These are phyloP conservation scores for Alloteropsis semialata DNA, from an alignment of 176 grass and related monocot genomes.

Conservation along the genomic window DNA sequence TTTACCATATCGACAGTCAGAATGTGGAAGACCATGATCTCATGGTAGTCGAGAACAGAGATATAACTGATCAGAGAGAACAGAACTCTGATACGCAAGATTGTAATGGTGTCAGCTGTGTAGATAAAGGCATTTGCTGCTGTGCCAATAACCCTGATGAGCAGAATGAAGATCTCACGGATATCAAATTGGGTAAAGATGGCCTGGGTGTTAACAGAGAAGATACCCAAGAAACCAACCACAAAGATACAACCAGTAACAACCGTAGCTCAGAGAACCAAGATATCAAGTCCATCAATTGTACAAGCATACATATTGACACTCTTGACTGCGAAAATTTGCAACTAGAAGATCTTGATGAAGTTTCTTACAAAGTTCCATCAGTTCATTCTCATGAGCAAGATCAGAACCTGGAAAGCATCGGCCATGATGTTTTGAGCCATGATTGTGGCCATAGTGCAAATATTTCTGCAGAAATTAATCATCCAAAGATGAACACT, in stretches of 20 bases:
- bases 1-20: neutral
- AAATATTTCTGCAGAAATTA: slow-evolving; percentile 21
- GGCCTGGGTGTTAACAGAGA: neutral
- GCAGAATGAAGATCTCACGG: slow-evolving; percentile 14
- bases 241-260: neutral
- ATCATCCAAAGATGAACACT: slow-evolving; percentile 14
- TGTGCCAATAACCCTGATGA: neutral
- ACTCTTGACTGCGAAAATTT: neutral
- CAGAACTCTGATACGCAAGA: slow-evolving; percentile 2
- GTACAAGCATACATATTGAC: neutral
- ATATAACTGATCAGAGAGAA: neutral
- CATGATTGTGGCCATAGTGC: neutral
- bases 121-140: neutral
- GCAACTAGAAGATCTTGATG: slow-evolving; percentile 16
- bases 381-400: neutral
- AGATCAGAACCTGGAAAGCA: slow-evolving; percentile 18
- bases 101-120: neutral
- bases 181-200: slow-evolving; percentile 8
- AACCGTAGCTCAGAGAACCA: neutral
- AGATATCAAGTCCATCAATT: slow-evolving; percentile 7
- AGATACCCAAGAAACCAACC: neutral
- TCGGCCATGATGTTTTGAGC: neutral
- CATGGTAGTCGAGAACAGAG: neutral
- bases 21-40: neutral
- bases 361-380: slow-evolving; percentile 7